Conservation (phyloP, 148 eudicot genomes). For the Chenopodium berlandieri region DNA sequence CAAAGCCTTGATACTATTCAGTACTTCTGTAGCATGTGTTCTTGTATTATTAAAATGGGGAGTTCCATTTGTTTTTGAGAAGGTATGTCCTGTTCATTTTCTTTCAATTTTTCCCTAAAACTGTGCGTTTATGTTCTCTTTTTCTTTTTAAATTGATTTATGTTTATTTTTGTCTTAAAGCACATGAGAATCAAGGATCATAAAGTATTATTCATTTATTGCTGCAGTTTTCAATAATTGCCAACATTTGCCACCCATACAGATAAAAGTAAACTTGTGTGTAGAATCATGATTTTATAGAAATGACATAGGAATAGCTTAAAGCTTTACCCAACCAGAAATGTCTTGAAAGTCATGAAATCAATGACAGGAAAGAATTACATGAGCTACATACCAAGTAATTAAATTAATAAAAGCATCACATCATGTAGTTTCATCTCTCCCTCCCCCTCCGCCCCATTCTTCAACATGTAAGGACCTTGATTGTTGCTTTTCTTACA, state of each 20-base stretch:
- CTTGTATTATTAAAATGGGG: conserved; percentile 75
- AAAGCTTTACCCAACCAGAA: too few relatives aligned
- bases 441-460: not conserved
- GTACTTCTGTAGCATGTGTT: conserved; percentile 31
- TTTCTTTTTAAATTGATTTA: too few relatives aligned
- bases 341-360: too few relatives aligned
- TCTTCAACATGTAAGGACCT: not conserved
- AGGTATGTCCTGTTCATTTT: conserved; percentile 43
- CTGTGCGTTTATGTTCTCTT: not conserved
- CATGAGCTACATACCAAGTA: not conserved
- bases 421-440: not conserved
- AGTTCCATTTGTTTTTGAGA: conserved; percentile 76
- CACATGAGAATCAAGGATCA: not conserved
- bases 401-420: not conserved
- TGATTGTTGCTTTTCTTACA: not conserved
- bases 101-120: not conserved
- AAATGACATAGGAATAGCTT: too few relatives aligned
- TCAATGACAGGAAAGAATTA: not conserved
- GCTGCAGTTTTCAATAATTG: too few relatives aligned
- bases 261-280: too few relatives aligned
- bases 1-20: conserved; percentile 52
- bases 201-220: too few relatives aligned
- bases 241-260: too few relatives aligned
- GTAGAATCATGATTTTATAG: too few relatives aligned
- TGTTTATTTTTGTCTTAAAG: not conserved